A percentile compares a stretch with the other conserved stretches of the same genome.
Conservation (phyloP, 768 basidiomycete genomes). For the Clitopilus hobsonii region DNA sequence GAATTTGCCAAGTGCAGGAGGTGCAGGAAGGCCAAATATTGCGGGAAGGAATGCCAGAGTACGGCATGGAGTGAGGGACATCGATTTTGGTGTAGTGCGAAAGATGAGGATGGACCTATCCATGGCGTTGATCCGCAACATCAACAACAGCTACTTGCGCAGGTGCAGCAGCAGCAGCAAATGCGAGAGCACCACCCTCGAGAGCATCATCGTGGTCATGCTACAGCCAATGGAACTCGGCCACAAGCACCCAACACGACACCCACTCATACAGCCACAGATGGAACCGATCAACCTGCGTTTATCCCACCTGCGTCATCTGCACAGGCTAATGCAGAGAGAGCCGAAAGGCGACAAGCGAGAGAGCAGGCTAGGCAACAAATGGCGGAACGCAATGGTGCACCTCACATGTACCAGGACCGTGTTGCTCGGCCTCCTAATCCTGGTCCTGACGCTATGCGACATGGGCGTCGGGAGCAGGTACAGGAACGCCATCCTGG, state of each 20-base stretch:
- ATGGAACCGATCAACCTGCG: neutral
- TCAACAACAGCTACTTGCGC: neutral
- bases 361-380: neutral
- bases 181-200: neutral
- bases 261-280: neutral
- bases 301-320: neutral
- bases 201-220: neutral
- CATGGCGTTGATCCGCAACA: neutral
- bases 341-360: neutral
- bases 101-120: constrained; percentile 37
- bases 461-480: neutral
- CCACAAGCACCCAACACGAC: neutral
- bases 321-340: neutral
- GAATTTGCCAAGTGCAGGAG: constrained; percentile 97
- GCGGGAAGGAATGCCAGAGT: constrained; percentile 95
- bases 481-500: neutral
- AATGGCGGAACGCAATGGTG: neutral
- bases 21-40: constrained; percentile 98
- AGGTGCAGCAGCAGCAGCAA: constrained; percentile 6
- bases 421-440: neutral
- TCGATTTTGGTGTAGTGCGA: constrained; percentile 87
- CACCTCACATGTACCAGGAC: too few relatives aligned
- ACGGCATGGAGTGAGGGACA: constrained; percentile 97
- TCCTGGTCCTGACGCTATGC: neutral
- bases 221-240: neutral